Base-by-base conservation (phyloP, 495 filamentous ascomycete species). In the Usnea hakonensis region DNA sequence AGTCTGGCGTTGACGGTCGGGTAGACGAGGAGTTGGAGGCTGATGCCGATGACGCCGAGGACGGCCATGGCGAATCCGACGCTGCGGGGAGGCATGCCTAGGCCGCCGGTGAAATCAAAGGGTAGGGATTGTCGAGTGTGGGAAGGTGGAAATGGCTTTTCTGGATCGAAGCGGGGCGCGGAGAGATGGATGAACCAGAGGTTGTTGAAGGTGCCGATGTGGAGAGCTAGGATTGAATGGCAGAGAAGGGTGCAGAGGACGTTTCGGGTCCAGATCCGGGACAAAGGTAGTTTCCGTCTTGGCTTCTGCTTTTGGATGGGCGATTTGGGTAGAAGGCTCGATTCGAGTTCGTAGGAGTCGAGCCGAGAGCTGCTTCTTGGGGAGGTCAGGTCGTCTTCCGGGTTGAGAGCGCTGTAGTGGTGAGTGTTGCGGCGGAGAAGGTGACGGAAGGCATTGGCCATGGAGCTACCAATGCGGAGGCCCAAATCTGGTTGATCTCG, bases 131-230 rank as follows among this genome's bases (percentile, higher is more conserved):
- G 79, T 4, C 57, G 40, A 56, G 67, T 56, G 17, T 70, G 74
- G 13, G 69, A 69, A 8, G 78, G 76, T 53, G 72, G 73, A 36
- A 70, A 67, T 9, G 79, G 72, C 61, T 79, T 71, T 41, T 75
- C 73, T 16, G 76, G 63, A 63, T 88, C 79, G 65, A 85, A 86
- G 38, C 89, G 87, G 0, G 90, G 87, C 0, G 90, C 89, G 1
- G 87, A 90, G 62, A 95, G 85, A 78, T 91, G 93, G 61, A 90
- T 80, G 63, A 89, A 87, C 89, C 88, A 93, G 52, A 93, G 80
- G 55, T 85, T 87, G 72, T 90, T 90, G 79, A 92, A 94, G 48
- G 89, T 89, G 63, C 87, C 88, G 72, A 91, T 81, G 68, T 91
- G 88, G 68, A 88, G 84, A 43, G 87, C 84, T 59, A 94, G 79